Evolutionary conservation across 306 rosid species (phyloP), one percentile per base, ranked within the genome.

Genomic region (Nissolia schottii): DNA sequence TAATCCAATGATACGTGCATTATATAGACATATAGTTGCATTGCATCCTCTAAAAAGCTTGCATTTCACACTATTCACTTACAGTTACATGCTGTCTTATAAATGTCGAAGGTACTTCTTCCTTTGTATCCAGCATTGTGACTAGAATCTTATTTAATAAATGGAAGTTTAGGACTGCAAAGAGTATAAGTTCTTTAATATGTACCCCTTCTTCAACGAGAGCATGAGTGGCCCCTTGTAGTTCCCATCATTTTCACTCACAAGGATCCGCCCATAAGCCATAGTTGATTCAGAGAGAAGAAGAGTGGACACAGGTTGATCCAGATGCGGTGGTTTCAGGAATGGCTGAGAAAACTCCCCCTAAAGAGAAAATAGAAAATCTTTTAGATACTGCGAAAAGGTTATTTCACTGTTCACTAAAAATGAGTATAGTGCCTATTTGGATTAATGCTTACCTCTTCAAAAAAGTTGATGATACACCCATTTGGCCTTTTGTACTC

Each of bases 401-500:
- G 48, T 35, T 73, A 53, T 20, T 51, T 34, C 34, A 38, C 55
- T 77, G 74, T 71, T 64, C 81, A 64, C 29, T 64, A 54, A 68
- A 62, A 67, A 73, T 66, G 22, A 68, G 19, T 67, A 13, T 62
- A 64, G 57, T 43, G 51, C 55, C 55, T 56, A 66, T 38, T 65
- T 55, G 70, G 73, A 64, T 66, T 48, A 77, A 73, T 51, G 73
- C 86, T 79, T 76, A 89, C 99, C 99, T 95, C 96, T 80, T 89
- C 99, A 72, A 91, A 92, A 73, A 86, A 95, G 85, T 87, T 95
- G 82, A 95, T 86, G 76, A 88, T 86, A 60, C 96, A 89, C 57
- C 97, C 97, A 82, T 92, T 95, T 45, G 99, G 99, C 73, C 92
- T 86, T 84, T 95, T 95, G 79, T 92, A 95, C 82, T 91, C 97